Evolutionary conservation across 2,329 filamentous ascomycete genomes (phyloP), one percentile per base, ranked within the genome.

Genomic region (Fusarium chaquense): DNA sequence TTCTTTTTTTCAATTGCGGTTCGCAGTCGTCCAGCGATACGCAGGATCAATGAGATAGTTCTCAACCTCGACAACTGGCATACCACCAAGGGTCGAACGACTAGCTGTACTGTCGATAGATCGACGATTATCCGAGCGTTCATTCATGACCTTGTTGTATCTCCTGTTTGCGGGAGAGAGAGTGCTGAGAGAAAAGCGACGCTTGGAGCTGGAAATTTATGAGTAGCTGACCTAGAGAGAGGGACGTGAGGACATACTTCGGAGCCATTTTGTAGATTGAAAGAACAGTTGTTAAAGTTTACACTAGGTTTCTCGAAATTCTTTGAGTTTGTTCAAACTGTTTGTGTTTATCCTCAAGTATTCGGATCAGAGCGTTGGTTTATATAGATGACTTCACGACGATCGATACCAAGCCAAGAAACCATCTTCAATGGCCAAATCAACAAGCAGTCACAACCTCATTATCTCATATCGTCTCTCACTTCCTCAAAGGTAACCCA

Each of bases 1-100:
- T 26, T 26, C 24, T 26, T 26, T 26, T 1, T 1, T 44, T 53
- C 9, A 55, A 24, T 62, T 22, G 20, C 62, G 16, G 8, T 69
- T 70, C 12, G 61, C 55, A 5, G 66, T 69, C 4, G 65, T 69
- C 67, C 56, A 69, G 13, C 67, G 66, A 32, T 54, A 54, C 3
- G 56, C 56, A 9, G 56, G 66, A n/a, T 66, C 65, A 2, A 66
- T 32, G 9, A 55, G 32, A 3, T 66, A 12, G 4, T 45, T 66
- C 49, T 62, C 61, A 3, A 69, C 55, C 2, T 58, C 47, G 1
- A 33, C 36, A 1, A 62, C 61, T n/a, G 61, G 36, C 61, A 69
- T 57, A 1, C 33, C 41, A 2, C 61, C 65, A 5, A 69, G 16
- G 2, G 65, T 62, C 0, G 47, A 69, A 1, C 36, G 24, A 45